Conservation (phyloP, 768 basidiomycete genomes). For the Lepiota brunneoincarnata region DNA sequence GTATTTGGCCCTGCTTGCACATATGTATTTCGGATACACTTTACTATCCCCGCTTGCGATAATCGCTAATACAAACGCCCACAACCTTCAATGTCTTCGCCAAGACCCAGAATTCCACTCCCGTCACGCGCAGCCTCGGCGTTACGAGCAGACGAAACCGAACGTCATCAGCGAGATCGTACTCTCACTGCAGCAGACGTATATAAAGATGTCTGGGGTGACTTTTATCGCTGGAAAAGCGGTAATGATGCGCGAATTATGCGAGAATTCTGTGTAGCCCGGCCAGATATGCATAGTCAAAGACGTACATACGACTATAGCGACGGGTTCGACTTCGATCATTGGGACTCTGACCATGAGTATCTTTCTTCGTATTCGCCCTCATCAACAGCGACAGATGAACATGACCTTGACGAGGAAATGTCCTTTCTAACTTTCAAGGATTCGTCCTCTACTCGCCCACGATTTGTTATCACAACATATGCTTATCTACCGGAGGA, state of each 20-base stretch:
- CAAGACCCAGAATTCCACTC: background rate
- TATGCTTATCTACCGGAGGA: constrained; percentile 5
- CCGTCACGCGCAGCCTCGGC: background rate
- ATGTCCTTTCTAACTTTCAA: constrained; percentile 2
- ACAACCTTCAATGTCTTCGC: background rate
- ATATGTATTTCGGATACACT: too few relatives aligned
- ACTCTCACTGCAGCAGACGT: background rate
- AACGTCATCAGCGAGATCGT: background rate
- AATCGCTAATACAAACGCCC: too few relatives aligned
- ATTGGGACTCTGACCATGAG: constrained; percentile 6
- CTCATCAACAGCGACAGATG: background rate
- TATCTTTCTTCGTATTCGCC: constrained; percentile 7
- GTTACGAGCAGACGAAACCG: background rate
- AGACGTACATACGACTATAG: background rate
- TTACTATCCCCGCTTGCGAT: too few relatives aligned
- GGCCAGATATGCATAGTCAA: background rate
- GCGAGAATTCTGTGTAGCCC: background rate
- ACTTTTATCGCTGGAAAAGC: constrained; percentile 8
- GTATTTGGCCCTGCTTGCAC: too few relatives aligned
- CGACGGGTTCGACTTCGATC: background rate
- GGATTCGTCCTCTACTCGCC: background rate
- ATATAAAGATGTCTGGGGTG: constrained; percentile 5
- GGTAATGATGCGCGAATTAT: background rate
- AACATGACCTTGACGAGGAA: background rate
- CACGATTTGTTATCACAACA: background rate